These are phyloP conservation scores for Vitis hybrid DNA, from an alignment of 177 flowering plant species.

Conservation along the genomic window DNA sequence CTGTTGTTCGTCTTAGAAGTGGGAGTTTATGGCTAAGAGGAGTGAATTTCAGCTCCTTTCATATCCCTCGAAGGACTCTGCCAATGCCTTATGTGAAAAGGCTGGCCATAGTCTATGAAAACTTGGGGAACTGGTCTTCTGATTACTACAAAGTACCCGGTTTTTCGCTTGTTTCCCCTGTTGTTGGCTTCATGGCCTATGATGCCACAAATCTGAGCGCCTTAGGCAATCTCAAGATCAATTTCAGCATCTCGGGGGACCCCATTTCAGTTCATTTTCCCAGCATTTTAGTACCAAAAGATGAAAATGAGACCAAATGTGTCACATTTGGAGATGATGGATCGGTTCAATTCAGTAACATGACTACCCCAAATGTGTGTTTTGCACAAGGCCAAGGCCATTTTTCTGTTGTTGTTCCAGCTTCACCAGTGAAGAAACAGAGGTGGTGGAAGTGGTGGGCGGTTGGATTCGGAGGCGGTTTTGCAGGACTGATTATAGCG, in stretches of 20 bases:
- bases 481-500: constrained; percentile 33
- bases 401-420: constrained; percentile 38
- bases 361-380: constrained; percentile 35
- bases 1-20: constrained; percentile 41
- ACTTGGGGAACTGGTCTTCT: constrained; percentile 57
- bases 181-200: constrained; percentile 50
- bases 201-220: constrained; percentile 33
- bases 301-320: constrained; percentile 21
- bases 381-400: constrained; percentile 35
- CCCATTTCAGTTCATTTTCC: constrained; percentile 41
- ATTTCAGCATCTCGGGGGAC: constrained; percentile 17
- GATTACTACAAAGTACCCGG: constrained; percentile 45
- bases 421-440: constrained; percentile 5
- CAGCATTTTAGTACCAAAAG: background rate
- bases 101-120: constrained; percentile 43
- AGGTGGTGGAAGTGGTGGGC: constrained; percentile 43
- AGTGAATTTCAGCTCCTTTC: constrained; percentile 28
- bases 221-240: constrained; percentile 15
- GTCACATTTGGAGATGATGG: constrained; percentile 39
- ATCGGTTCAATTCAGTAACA: constrained; percentile 28
- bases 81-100: constrained; percentile 45
- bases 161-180: constrained; percentile 50
- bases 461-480: constrained; percentile 35
- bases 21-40: constrained; percentile 49
- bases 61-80: constrained; percentile 40